phyloP scores from a whole-genome alignment of 345 rosid species.

The Citrus maxima region DNA sequence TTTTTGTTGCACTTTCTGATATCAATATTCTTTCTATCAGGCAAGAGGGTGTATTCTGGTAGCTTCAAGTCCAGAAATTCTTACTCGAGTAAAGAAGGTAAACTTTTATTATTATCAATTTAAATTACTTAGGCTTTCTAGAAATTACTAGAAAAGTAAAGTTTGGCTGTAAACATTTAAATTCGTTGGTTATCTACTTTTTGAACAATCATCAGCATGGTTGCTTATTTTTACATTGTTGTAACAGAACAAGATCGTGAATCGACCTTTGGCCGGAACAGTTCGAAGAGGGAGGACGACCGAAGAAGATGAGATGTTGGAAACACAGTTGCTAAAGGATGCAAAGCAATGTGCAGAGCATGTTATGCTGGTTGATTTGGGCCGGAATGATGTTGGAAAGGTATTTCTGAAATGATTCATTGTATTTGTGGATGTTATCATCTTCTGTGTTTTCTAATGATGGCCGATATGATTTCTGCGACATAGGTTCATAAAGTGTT shows the following conservation, averaged over 20 bases:
- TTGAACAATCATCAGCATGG: not conserved
- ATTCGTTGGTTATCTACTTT: not conserved
- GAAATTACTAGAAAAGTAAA: not conserved
- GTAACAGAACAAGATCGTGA: constrained; percentile 70
- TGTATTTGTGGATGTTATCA: not conserved
- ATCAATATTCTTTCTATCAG: constrained; percentile 26
- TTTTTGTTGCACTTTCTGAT: constrained; percentile 10
- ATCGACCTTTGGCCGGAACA: constrained; percentile 90
- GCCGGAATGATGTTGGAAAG: constrained; percentile 89
- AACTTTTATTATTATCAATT: not conserved
- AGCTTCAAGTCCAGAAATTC: constrained; percentile 95
- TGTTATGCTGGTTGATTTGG: constrained; percentile 88
- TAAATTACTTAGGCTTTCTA: not conserved
- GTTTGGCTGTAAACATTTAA: not conserved
- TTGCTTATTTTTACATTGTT: not conserved
- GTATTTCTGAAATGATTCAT: constrained; percentile 22
- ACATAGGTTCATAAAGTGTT: not conserved
- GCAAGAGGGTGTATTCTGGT: constrained; percentile 86
- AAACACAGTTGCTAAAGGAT: constrained; percentile 51
- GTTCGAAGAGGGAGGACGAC: constrained; percentile 62
- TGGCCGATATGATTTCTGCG: not conserved
- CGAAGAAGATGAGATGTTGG: constrained; percentile 58
- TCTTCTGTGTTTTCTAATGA: not conserved
- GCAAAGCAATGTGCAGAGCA: constrained; percentile 89
- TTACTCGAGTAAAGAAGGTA: constrained; percentile 82